These are phyloP conservation scores for Enteropsectra breve DNA, from an alignment of 371 early-diverging fungal genomes.

Conservation along the genomic window DNA sequence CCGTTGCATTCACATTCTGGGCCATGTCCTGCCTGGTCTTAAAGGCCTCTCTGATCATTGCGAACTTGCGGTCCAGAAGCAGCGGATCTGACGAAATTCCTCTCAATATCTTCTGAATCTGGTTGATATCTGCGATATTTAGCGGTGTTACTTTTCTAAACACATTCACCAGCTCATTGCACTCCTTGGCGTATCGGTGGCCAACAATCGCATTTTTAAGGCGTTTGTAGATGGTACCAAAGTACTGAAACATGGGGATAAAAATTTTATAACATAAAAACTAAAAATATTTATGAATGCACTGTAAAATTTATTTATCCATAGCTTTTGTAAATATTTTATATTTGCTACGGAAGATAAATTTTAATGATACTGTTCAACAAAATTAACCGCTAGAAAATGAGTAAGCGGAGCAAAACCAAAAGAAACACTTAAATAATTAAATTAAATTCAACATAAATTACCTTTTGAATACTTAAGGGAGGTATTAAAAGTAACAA, in stretches of 20 bases:
- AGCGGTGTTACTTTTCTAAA: conserved; percentile 24
- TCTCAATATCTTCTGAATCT: conserved; percentile 9
- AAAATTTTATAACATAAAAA: background rate
- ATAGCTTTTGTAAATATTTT: no score
- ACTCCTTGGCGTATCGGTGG: background rate
- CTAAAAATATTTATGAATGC: background rate
- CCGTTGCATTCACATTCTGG: background rate
- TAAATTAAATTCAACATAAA: no score
- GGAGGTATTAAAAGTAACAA: background rate
- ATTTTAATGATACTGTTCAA: no score
- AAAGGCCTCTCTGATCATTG: background rate
- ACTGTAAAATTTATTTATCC: background rate
- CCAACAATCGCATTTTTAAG: background rate
- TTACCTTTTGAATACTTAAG: no score
- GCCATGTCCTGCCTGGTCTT: background rate
- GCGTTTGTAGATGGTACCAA: conserved; percentile 2
- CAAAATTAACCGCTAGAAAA: no score
- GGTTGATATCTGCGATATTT: conserved; percentile 1
- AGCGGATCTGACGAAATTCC: background rate
- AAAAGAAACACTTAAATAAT: no score
- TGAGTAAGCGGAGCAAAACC: no score
- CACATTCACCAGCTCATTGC: conserved; percentile 9
- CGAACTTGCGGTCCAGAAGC: background rate
- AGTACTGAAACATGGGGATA: conserved; percentile 1
- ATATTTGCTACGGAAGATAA: no score